Percentiles rank a stretch among this genome's conserved stretches.
Conservation (phyloP, 371 early-diverging fungal genomes). For the Mortierella sp. region DNA sequence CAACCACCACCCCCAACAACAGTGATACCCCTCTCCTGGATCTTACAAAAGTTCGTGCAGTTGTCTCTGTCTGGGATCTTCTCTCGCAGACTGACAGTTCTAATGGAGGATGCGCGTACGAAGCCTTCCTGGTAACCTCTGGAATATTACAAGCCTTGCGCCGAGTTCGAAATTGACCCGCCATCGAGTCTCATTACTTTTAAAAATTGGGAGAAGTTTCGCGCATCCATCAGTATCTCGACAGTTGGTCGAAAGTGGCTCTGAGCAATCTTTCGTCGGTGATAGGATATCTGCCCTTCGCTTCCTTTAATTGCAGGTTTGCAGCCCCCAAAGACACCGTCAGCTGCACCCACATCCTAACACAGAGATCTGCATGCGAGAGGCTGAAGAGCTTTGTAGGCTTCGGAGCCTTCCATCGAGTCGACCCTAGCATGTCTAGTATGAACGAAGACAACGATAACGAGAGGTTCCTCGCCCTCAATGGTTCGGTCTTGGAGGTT, state of each 20-base stretch:
- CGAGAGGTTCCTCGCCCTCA: slow-evolving; percentile 12
- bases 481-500: slow-evolving; percentile 14
- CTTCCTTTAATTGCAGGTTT: background rate
- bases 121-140: background rate
- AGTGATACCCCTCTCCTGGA: background rate
- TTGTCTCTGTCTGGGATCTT: slow-evolving; percentile 28
- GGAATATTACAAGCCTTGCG: background rate
- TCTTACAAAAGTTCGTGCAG: background rate
- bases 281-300: background rate
- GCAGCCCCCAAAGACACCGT: background rate
- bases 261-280: background rate
- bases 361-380: background rate
- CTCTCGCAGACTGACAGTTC: background rate
- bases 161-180: background rate
- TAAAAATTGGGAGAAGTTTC: background rate
- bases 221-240: slow-evolving; percentile 1
- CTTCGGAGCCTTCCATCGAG: background rate
- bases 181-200: background rate
- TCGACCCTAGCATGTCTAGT: background rate
- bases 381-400: background rate
- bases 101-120: background rate
- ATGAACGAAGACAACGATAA: background rate
- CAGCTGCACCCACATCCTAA: too few species aligned
- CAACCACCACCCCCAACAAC: too few species aligned
- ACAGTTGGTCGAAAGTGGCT: slow-evolving; percentile 5